These are phyloP conservation scores for Allium cepa DNA, from an alignment of 106 monocot genomes.

Conservation along the genomic window DNA sequence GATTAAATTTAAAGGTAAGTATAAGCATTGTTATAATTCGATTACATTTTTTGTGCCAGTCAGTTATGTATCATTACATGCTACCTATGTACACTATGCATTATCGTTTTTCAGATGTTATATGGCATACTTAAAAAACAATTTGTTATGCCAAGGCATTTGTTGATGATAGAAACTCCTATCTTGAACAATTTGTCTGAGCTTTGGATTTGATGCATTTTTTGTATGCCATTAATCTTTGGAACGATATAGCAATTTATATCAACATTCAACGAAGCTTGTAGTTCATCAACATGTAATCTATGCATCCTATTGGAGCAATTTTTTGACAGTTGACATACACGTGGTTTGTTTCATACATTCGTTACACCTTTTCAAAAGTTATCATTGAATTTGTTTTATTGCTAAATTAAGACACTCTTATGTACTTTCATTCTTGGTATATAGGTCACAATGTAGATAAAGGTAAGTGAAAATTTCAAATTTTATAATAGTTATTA, in stretches of 20 bases:
- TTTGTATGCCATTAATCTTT: conserved; percentile 85
- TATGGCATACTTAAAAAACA: conserved; percentile 75
- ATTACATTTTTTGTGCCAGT: too few species aligned
- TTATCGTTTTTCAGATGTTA: conserved; percentile 50
- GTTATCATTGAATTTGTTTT: not conserved
- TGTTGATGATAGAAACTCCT: conserved; percentile 92
- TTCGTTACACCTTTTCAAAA: too few species aligned
- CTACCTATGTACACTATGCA: not conserved
- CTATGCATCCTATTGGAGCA: too few species aligned
- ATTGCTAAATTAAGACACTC: not conserved
- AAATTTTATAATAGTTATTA: conserved; percentile 59
- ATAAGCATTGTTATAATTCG: not conserved
- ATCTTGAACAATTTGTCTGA: conserved; percentile 90
- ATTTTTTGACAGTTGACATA: too few species aligned
- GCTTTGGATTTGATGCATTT: conserved; percentile 97
- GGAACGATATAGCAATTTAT: conserved; percentile 76
- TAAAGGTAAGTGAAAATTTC: conserved; percentile 36
- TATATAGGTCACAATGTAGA: conserved; percentile 33
- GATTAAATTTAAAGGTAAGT: too few species aligned
- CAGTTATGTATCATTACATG: too few species aligned
- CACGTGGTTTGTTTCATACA: too few species aligned
- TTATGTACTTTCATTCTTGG: conserved; percentile 1
- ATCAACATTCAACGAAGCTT: conserved; percentile 60
- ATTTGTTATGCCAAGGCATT: conserved; percentile 79
- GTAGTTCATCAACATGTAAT: conserved; percentile 35